Evolutionary conservation across 208 protist species (phyloP).

Genomic region (Wallacemonas collosoma): DNA sequence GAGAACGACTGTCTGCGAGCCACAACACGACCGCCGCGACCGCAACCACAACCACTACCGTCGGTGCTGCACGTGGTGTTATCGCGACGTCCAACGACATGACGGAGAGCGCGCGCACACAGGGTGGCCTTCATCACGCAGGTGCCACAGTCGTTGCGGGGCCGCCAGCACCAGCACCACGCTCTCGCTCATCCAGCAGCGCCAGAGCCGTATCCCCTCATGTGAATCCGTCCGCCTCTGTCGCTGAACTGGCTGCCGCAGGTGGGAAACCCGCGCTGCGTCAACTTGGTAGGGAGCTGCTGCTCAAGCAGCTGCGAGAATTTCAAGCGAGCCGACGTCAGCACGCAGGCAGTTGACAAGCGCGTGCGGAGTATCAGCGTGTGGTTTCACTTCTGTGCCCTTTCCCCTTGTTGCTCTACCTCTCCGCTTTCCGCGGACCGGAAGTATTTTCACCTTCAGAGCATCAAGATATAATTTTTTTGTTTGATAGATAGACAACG

Average conservation of each 20-base stretch:
- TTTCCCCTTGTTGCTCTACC: too few relatives aligned
- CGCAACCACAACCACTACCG: background rate
- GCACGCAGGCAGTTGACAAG: background rate
- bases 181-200: background rate
- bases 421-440: too few relatives aligned
- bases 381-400: too few relatives aligned
- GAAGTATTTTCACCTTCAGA: too few relatives aligned
- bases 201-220: background rate
- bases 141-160: too few relatives aligned
- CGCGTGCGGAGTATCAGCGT: background rate
- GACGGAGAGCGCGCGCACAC: background rate
- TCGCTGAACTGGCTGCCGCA: conserved; percentile 42
- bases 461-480: too few relatives aligned
- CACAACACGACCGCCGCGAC: background rate
- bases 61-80: background rate
- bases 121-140: background rate
- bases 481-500: too few relatives aligned
- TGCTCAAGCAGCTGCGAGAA: conserved; percentile 59
- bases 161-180: background rate
- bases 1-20: background rate
- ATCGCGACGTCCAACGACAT: background rate
- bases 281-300: conserved; percentile 64
- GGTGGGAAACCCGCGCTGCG: conserved; percentile 37
- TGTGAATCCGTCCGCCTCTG: background rate
- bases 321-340: conserved; percentile 22